phyloP scores from a whole-genome alignment of 208 protist genomes.

The Acanthamoeba triangularis region DNA sequence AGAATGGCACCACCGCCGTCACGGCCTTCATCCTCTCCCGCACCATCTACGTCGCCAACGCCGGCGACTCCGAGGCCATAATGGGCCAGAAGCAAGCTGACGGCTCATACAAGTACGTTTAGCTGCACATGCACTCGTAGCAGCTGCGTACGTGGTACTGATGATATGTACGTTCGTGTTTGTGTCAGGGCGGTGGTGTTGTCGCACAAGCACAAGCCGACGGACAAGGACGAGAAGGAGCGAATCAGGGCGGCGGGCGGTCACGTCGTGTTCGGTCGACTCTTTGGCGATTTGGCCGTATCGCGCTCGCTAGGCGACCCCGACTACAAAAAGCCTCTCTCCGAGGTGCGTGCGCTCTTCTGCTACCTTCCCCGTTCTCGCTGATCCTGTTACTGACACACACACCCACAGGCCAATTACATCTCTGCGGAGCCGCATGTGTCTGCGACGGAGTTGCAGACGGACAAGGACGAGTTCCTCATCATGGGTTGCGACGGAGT shows the following conservation, averaged over 20 bases:
- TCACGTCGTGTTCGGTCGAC: constrained; percentile 70
- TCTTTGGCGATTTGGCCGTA: constrained; percentile 81
- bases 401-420: background rate
- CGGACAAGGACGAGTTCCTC: constrained; percentile 74
- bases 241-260: constrained; percentile 77
- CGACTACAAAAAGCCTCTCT: constrained; percentile 69
- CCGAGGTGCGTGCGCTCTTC: background rate
- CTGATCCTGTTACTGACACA: too few species aligned
- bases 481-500: constrained; percentile 84
- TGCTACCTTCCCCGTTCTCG: background rate
- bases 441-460: background rate
- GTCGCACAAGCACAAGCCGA: constrained; percentile 79
- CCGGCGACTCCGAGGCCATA: constrained; percentile 12
- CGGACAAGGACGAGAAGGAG: constrained; percentile 68
- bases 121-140: background rate
- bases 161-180: background rate
- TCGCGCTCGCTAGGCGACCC: constrained; percentile 81
- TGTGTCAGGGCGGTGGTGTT: background rate
- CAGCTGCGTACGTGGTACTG: background rate
- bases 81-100: background rate
- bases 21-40: background rate
- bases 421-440: background rate
- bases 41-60: background rate
- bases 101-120: background rate
- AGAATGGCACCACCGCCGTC: constrained; percentile 34